phyloP scores from a whole-genome alignment of 305 asterid genomes.

The Galium porrigens region DNA sequence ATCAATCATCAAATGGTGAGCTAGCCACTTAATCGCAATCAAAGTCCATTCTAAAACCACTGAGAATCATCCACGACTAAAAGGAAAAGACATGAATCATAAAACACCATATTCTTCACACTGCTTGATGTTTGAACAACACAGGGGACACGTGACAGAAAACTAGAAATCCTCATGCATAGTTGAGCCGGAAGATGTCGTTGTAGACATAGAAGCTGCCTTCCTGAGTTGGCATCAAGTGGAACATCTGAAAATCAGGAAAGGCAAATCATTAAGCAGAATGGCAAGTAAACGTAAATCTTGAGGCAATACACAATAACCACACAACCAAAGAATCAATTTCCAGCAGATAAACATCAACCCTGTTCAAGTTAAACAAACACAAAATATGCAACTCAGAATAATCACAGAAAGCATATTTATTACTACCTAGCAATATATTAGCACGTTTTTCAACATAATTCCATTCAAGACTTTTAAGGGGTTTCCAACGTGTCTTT shows the following conservation, averaged over 20 bases:
- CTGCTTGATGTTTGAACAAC: not conserved
- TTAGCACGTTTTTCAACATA: too few species aligned
- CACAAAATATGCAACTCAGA: not conserved
- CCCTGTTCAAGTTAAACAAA: not conserved
- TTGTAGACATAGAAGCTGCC: slow-evolving; percentile 30
- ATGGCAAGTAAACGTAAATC: too few species aligned
- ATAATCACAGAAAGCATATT: too few species aligned
- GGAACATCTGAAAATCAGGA: slow-evolving; percentile 25
- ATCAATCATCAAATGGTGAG: not conserved
- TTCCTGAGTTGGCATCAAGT: slow-evolving; percentile 28
- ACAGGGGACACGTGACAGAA: not conserved
- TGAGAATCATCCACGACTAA: not conserved
- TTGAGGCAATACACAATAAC: not conserved
- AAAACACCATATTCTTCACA: slow-evolving; percentile 6
- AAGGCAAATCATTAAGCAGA: not conserved
- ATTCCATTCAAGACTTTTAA: not conserved
- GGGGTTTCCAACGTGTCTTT: not conserved
- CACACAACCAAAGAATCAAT: not conserved
- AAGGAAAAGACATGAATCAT: not conserved
- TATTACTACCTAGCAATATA: too few species aligned
- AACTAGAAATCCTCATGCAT: slow-evolving; percentile 14
- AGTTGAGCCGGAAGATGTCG: slow-evolving; percentile 30
- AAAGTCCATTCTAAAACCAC: not conserved
- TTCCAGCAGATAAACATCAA: not conserved
- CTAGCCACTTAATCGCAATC: not conserved